Evolutionary conservation across 108 stramenopile species (phyloP).

Genomic region (Fistulifera solaris): DNA sequence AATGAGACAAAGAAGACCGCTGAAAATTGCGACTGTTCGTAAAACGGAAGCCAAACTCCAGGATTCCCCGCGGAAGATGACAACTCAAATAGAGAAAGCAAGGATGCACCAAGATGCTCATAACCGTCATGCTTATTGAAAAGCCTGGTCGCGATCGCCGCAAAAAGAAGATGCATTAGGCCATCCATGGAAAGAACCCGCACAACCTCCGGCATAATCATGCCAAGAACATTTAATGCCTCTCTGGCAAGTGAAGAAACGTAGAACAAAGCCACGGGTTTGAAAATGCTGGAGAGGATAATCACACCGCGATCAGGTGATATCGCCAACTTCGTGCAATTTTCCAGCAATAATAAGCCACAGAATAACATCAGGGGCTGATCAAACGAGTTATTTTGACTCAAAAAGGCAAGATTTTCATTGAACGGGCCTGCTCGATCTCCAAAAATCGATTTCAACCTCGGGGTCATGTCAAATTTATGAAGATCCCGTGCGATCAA

Average conservation of each 20-base stretch:
- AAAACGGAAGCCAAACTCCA: conserved; percentile 26
- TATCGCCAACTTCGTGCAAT: conserved; percentile 18
- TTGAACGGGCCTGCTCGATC: neutral
- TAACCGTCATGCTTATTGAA: conserved; percentile 28
- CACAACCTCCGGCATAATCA: conserved; percentile 31
- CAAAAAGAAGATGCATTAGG: conserved; percentile 40
- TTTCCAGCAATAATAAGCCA: conserved; percentile 25
- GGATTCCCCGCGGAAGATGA: conserved; percentile 53
- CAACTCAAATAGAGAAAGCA: conserved; percentile 35
- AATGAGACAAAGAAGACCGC: conserved; percentile 49
- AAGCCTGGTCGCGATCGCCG: conserved; percentile 32
- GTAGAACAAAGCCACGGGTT: conserved; percentile 54
- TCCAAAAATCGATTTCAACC: neutral
- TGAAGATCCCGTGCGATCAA: neutral
- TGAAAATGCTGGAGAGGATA: conserved; percentile 27
- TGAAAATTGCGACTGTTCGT: conserved; percentile 14
- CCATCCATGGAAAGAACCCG: conserved; percentile 44
- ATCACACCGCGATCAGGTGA: conserved; percentile 6
- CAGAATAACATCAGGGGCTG: conserved; percentile 22
- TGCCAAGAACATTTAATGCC: conserved; percentile 32
- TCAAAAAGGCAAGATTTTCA: neutral
- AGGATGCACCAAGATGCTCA: conserved; percentile 17
- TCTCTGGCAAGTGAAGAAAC: conserved; percentile 27
- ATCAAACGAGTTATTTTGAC: neutral
- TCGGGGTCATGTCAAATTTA: neutral